These are phyloP conservation scores for Coemansia sp. DNA, from an alignment of 192 early-diverging fungal species.

Conservation along the genomic window DNA sequence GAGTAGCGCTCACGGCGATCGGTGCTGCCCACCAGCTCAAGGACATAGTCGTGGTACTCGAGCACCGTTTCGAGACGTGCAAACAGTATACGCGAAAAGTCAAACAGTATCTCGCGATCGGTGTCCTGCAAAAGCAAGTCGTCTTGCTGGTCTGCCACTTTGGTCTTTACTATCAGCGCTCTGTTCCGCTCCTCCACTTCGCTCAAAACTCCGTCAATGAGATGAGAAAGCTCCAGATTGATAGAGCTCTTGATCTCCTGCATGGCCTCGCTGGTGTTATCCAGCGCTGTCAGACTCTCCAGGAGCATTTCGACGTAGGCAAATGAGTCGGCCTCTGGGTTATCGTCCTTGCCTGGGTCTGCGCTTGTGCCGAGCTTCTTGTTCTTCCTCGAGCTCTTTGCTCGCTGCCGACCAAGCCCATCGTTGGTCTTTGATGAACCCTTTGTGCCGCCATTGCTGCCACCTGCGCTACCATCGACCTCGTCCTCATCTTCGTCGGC, in stretches of 20 bases:
- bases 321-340: constrained; percentile 74
- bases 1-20: constrained; percentile 41
- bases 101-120: constrained; percentile 67
- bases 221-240: constrained; percentile 61
- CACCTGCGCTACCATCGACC: not conserved
- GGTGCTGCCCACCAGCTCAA: constrained; percentile 58
- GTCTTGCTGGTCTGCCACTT: constrained; percentile 33
- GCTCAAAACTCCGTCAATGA: constrained; percentile 68
- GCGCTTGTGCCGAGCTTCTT: constrained; percentile 1
- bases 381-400: constrained; percentile 49
- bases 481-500: constrained; percentile 37
- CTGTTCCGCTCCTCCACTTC: constrained; percentile 72
- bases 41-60: constrained; percentile 69
- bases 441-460: not conserved
- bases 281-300: constrained; percentile 61
- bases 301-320: constrained; percentile 75
- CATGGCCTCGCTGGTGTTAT: constrained; percentile 30
- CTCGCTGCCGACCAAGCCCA: constrained; percentile 5
- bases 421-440: not conserved
- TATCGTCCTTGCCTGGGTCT: constrained; percentile 46
- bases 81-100: constrained; percentile 72
- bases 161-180: constrained; percentile 33
- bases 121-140: constrained; percentile 49
- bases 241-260: constrained; percentile 70
- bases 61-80: constrained; percentile 71